phyloP scores from a whole-genome alignment of 1,284 basidiomycete species.

The Lignosus rhinocerotis region DNA sequence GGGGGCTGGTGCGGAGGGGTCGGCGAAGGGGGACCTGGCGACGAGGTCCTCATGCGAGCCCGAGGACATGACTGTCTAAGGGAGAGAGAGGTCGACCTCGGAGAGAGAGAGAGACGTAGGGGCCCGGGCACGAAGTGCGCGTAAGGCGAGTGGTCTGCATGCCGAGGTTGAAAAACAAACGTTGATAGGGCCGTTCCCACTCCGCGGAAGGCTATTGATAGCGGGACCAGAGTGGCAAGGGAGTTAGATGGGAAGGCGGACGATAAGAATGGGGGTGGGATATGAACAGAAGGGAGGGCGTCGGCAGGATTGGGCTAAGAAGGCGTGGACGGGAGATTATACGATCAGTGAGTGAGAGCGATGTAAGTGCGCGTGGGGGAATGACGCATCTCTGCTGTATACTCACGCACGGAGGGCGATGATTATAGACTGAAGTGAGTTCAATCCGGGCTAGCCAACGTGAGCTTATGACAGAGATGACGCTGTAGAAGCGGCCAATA shows the following conservation, averaged over 20 bases:
- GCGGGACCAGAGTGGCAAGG: constrained; percentile 7
- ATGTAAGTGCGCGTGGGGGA: not conserved
- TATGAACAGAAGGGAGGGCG: not conserved
- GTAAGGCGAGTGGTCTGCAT: not conserved
- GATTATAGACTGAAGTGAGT: too few relatives aligned
- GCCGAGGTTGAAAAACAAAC: constrained; percentile 12
- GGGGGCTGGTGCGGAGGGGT: constrained; percentile 2
- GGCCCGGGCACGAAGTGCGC: constrained; percentile 10
- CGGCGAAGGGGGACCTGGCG: constrained; percentile 12
- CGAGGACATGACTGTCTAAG: constrained; percentile 14
- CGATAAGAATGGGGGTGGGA: constrained; percentile 13
- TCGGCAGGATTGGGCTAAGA: not conserved
- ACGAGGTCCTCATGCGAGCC: constrained; percentile 6
- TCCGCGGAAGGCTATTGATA: constrained; percentile 19
- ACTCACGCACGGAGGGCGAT: too few relatives aligned
- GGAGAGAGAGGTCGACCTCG: constrained; percentile 1
- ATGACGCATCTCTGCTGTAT: not conserved
- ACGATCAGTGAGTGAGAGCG: not conserved
- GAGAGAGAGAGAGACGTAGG: constrained; percentile 9
- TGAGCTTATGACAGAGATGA: too few relatives aligned
- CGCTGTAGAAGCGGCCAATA: too few relatives aligned
- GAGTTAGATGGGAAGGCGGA: constrained; percentile 1
- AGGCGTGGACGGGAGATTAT: not conserved
- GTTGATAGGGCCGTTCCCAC: constrained; percentile 13
- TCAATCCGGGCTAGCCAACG: too few relatives aligned